Evolutionary conservation across 306 rosid species (phyloP).

Genomic region (Fragaria vesca): DNA sequence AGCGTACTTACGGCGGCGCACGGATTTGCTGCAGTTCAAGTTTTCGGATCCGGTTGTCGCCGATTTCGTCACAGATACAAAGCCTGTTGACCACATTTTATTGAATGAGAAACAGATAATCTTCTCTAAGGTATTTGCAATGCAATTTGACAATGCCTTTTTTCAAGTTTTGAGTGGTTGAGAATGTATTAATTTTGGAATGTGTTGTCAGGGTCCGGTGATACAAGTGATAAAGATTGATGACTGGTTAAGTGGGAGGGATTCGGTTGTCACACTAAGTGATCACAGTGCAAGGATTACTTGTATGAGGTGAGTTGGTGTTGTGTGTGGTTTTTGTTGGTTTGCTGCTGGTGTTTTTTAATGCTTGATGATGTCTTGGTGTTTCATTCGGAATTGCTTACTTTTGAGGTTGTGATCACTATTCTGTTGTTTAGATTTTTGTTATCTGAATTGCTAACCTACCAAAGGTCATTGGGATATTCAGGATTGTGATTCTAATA

Average conservation of each 20-base stretch:
- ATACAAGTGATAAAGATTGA: constrained; percentile 32
- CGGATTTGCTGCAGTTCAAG: constrained; percentile 53
- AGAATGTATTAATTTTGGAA: constrained; percentile 1
- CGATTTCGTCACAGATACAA: constrained; percentile 4
- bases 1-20: constrained; percentile 47
- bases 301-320: constrained; percentile 59
- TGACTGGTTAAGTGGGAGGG: constrained; percentile 18
- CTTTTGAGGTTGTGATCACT: background rate
- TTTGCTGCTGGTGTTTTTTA: background rate
- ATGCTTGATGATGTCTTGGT: background rate
- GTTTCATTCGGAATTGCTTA: background rate
- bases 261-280: constrained; percentile 11
- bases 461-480: background rate
- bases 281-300: constrained; percentile 77
- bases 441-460: background rate
- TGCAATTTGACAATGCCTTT: background rate
- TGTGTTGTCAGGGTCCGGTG: constrained; percentile 51
- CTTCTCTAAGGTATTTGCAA: constrained; percentile 47
- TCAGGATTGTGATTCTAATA: background rate
- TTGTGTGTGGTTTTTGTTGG: background rate
- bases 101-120: constrained; percentile 34
- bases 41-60: constrained; percentile 50
- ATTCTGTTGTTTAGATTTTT: background rate
- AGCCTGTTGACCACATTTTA: constrained; percentile 39
- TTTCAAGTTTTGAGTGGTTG: background rate